Evolutionary conservation across 352 stramenopile genomes (phyloP), one percentile per base, ranked within the genome.

Genomic region (Thraustotheca clavata): DNA sequence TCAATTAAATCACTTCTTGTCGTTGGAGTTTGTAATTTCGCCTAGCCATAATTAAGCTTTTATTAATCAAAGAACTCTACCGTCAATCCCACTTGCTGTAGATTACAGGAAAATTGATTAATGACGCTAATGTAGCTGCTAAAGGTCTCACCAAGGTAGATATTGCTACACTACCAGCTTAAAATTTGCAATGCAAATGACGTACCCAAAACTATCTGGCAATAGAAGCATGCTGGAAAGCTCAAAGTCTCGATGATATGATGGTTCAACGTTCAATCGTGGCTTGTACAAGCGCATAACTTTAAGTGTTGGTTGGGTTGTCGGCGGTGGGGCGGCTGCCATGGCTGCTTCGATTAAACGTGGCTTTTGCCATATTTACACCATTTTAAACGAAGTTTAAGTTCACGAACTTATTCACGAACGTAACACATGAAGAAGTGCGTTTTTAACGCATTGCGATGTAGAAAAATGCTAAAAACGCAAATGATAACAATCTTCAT

Each of bases 201-300:
- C 72, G 60, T 49, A 92, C 74, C 88, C 88, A 69, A 96, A 96
- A 71, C 86, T 96, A 67, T 96, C 88, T 3, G 88, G 88, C 34
- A 96, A 73, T 46, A 92, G 90, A 61, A 96, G 83, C 77, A 85
- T 86, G 52, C 83, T 94, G 49, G 86, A 94, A 52, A 96, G 80
- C 8, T 80, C 79, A 55, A 92, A 94, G 67, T 94, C 84, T 67
- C 93, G 83, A 54, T 87, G 75, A 5, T 73, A 69, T 6, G 77
- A 71, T 5, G 73, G 78, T 32, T 59, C 49, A 0, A 71, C 85
- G 69, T 78, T 88, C 29, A 96, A 73, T 69, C 81, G 81, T 24
- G 88, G 88, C 69, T 95, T 95, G 78, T 95, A 96, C 26, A 96
- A 69, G 16, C 88, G 82, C 88, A 96, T 96, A 18, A 96, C 88